Conservation (phyloP, 805 yeast genomes). For the Isabelozyma gotoi region DNA sequence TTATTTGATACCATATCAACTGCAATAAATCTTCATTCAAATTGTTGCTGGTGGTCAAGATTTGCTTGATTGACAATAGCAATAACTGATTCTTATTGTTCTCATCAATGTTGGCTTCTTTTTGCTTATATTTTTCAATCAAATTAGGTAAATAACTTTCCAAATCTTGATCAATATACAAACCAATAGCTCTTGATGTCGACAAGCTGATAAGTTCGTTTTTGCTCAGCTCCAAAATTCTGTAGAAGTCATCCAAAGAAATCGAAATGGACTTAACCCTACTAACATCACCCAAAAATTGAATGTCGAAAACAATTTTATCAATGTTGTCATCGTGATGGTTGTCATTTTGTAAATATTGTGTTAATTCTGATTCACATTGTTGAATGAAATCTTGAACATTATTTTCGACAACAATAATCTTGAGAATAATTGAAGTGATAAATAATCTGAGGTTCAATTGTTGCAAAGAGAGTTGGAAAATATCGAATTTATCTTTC, state of each 20-base stretch:
- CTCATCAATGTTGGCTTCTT: conserved; percentile 12
- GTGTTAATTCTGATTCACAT: conserved; percentile 28
- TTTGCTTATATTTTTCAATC: conserved; percentile 21
- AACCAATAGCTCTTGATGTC: conserved; percentile 56
- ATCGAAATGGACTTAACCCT: conserved; percentile 28
- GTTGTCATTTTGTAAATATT: conserved; percentile 32
- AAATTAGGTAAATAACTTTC: conserved; percentile 37
- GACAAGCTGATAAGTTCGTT: conserved; percentile 40
- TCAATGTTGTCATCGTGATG: conserved; percentile 12
- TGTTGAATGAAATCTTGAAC: conserved; percentile 18
- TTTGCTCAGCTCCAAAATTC: conserved; percentile 22
- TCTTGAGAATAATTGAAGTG: conserved; percentile 31
- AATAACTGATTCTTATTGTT: conserved; percentile 10
- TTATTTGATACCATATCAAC: conserved; percentile 21
- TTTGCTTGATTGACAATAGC: conserved; percentile 20
- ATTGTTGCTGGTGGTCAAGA: conserved; percentile 12
- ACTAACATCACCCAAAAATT: conserved; percentile 53
- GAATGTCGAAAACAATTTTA: conserved; percentile 31
- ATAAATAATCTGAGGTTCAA: conserved; percentile 19
- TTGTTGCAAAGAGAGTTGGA: not conserved
- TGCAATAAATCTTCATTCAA: conserved; percentile 10
- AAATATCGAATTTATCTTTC: conserved; percentile 5
- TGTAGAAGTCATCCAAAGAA: conserved; percentile 35
- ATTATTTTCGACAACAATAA: conserved; percentile 20
- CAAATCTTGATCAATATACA: conserved; percentile 41